These are phyloP conservation scores for Tuber microsphaerosporum DNA, from an alignment of 495 filamentous ascomycete genomes.

Conservation along the genomic window DNA sequence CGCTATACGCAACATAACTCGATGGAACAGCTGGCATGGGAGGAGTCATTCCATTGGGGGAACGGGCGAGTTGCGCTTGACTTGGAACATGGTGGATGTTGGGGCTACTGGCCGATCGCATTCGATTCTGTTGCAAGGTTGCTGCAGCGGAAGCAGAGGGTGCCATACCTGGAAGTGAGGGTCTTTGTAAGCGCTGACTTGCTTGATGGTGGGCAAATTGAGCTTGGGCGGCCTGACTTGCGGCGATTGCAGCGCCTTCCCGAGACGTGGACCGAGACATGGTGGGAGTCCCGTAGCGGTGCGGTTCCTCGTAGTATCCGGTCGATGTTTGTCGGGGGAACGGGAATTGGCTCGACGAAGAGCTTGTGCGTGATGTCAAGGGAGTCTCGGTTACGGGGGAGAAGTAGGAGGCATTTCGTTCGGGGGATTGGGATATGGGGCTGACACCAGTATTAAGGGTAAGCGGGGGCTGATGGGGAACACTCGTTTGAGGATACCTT, in stretches of 20 bases:
- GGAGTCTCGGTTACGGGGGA: constrained; percentile 81
- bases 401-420: constrained; percentile 71
- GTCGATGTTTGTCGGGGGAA: constrained; percentile 70
- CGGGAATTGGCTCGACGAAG: constrained; percentile 59
- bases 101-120: constrained; percentile 57
- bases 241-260: constrained; percentile 49
- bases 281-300: constrained; percentile 63
- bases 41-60: constrained; percentile 48
- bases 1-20: constrained; percentile 39
- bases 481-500: constrained; percentile 44
- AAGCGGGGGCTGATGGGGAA: constrained; percentile 35
- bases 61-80: constrained; percentile 36
- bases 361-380: constrained; percentile 73
- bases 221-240: constrained; percentile 43
- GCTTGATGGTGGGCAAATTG: constrained; percentile 44
- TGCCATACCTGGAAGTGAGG: constrained; percentile 72
- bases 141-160: constrained; percentile 49
- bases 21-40: constrained; percentile 56
- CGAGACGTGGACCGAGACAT: constrained; percentile 70
- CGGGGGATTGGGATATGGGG: constrained; percentile 35
- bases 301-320: constrained; percentile 59
- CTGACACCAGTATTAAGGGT: constrained; percentile 38
- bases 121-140: constrained; percentile 51
- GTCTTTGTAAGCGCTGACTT: constrained; percentile 61
- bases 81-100: constrained; percentile 48